Evolutionary conservation across 2,329 filamentous ascomycete genomes (phyloP), one percentile per base, ranked within the genome.

Genomic region (Immersiporthe knoxdaviesiana): DNA sequence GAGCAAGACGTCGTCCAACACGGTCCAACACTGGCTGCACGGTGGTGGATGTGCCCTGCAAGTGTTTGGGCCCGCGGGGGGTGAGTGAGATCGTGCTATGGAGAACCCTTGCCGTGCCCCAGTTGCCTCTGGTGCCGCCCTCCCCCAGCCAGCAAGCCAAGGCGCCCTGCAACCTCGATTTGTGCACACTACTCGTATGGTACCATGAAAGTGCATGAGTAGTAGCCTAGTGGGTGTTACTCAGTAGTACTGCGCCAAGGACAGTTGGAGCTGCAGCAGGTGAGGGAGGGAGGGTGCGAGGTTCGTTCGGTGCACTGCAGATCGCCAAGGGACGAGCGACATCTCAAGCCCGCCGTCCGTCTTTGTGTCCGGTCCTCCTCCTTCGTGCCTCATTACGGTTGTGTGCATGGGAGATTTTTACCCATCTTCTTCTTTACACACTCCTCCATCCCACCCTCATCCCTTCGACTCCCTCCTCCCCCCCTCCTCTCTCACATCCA

Each of bases 61-160:
- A 35, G 61, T 63, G 59, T 37, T 62, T 8, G 18, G 44, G 58
- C 59, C 24, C 35, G 59, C 10, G 61, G 54, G 44, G 56, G n/a
- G n/a, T n/a, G n/a, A n/a, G 67, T 68, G 67, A 44, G 65, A 61
- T 54, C 27, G 35, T 37, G 61, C 56, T 68, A 50, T 65, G 66
- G 58, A 60, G 61, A 47, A 59, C 39, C 66, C 62, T 24, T 30
- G 54, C 21, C 32, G 10, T 37, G 39, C 56, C 27, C 44, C 44
- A n/a, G 44, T n/a, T 47, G 21, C 18, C n/a, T n/a, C n/a, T 21
- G 7, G 41, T 35, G 8, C 44, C n/a, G n/a, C n/a, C n/a, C n/a
- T n/a, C n/a, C n/a, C n/a, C 44, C 18, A 47, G 8, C 44, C 44
- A 47, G 44, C 44, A 47, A 18, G 14, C 60, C 30, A n/a, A 32